phyloP scores from a whole-genome alignment of 768 basidiomycete species.

The Rhodotorula paludigena region DNA sequence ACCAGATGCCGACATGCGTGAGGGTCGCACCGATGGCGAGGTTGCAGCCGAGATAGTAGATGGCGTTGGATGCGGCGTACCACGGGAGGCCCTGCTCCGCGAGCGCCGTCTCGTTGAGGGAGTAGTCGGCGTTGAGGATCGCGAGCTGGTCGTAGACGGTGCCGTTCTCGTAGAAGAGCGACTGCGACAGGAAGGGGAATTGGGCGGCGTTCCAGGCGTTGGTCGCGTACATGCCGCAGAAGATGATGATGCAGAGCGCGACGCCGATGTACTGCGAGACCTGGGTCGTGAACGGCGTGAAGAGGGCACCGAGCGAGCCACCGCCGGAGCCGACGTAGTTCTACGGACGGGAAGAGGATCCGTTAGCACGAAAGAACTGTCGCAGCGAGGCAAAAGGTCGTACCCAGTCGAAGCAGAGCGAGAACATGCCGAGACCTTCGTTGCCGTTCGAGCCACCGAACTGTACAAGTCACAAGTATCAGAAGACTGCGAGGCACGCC shows the following conservation, averaged over 20 bases:
- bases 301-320: slow-evolving; percentile 41
- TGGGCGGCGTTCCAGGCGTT: slow-evolving; percentile 44
- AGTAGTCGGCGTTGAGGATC: slow-evolving; percentile 42
- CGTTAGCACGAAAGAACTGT: too few relatives aligned
- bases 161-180: slow-evolving; percentile 42
- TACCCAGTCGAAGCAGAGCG: slow-evolving; percentile 41
- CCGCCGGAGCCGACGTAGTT: slow-evolving; percentile 34
- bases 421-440: slow-evolving; percentile 45
- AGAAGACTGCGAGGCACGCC: background rate
- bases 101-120: slow-evolving; percentile 40
- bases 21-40: slow-evolving; percentile 43
- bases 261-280: slow-evolving; percentile 39
- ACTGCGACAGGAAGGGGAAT: slow-evolving; percentile 47
- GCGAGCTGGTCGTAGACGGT: slow-evolving; percentile 40
- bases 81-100: slow-evolving; percentile 22
- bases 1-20: slow-evolving; percentile 38
- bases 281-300: slow-evolving; percentile 45
- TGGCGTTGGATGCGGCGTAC: slow-evolving; percentile 19
- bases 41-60: slow-evolving; percentile 39
- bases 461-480: background rate
- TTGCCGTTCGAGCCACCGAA: slow-evolving; percentile 7
- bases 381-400: background rate
- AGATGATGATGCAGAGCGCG: slow-evolving; percentile 39
- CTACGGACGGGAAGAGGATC: background rate
- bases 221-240: slow-evolving; percentile 31